A percentile compares a stretch with the other conserved stretches of the same genome.
Evolutionary conservation across 78 protist genomes (phyloP).

Genomic region (Dictyostelium capitatum): DNA sequence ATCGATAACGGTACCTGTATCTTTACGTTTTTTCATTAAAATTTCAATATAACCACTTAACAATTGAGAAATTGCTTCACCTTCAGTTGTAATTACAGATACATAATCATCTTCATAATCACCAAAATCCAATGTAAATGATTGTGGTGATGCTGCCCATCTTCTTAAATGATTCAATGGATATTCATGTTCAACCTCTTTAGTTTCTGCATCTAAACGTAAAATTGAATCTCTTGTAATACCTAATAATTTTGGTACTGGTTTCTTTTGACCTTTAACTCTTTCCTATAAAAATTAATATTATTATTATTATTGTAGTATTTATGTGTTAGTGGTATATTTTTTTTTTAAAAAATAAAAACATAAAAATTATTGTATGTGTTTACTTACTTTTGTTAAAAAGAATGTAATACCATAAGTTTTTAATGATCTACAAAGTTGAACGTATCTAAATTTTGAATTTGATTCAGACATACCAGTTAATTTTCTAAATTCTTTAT

Average conservation of each 20-base stretch:
- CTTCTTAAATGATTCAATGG: slow-evolving; percentile 86
- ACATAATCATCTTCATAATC: slow-evolving; percentile 85
- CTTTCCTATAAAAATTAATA: no score
- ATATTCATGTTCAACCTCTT: slow-evolving; percentile 83
- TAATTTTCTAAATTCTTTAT: slow-evolving; percentile 87
- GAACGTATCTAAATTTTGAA: slow-evolving; percentile 90
- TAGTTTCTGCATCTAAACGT: slow-evolving; percentile 88
- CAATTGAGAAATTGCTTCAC: slow-evolving; percentile 88
- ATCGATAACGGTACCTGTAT: slow-evolving; percentile 55
- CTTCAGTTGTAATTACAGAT: slow-evolving; percentile 89
- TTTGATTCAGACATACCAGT: slow-evolving; percentile 84
- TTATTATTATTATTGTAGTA: no score
- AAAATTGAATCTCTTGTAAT: slow-evolving; percentile 89
- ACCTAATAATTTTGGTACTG: slow-evolving; percentile 84
- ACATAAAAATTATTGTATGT: no score
- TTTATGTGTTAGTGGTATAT: background rate
- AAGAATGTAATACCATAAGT: slow-evolving; percentile 94
- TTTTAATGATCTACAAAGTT: slow-evolving; percentile 89
- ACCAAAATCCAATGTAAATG: slow-evolving; percentile 93
- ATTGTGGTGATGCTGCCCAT: slow-evolving; percentile 93
- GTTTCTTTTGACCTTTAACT: slow-evolving; percentile 83
- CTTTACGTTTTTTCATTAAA: slow-evolving; percentile 88
- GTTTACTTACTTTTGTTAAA: slow-evolving; percentile 81
- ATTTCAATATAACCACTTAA: slow-evolving; percentile 93
- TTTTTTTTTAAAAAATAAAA: no score